phyloP scores from a whole-genome alignment of 495 filamentous ascomycete genomes.

The Aspergillus heteromorphus region DNA sequence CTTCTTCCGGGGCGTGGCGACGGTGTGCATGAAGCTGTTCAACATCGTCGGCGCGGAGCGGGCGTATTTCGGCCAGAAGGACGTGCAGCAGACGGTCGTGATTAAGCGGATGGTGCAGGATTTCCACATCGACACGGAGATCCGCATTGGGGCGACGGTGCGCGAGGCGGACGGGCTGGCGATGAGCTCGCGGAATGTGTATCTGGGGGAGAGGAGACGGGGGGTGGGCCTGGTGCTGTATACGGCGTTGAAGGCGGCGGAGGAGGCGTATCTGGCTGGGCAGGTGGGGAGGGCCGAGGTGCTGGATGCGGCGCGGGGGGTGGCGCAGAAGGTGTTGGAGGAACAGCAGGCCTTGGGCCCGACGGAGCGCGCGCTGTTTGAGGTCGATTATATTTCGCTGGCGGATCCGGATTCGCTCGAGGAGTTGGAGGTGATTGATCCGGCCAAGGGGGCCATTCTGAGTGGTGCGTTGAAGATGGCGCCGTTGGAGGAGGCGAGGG shows the following conservation, averaged over 20 bases:
- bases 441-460: conserved; percentile 67
- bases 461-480: conserved; percentile 90
- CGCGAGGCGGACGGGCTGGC: conserved; percentile 83
- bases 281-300: conserved; percentile 55
- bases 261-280: conserved; percentile 58
- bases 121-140: conserved; percentile 73
- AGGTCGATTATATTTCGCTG: conserved; percentile 86
- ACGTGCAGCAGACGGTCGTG: conserved; percentile 91
- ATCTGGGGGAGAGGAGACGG: conserved; percentile 72
- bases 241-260: conserved; percentile 62
- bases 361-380: conserved; percentile 60
- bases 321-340: conserved; percentile 45
- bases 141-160: conserved; percentile 66
- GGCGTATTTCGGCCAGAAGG: conserved; percentile 97
- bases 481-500: conserved; percentile 61
- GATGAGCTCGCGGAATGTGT: conserved; percentile 92
- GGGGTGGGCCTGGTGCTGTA: conserved; percentile 65
- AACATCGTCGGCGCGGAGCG: conserved; percentile 82
- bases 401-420: conserved; percentile 76
- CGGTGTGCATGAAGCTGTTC: conserved; percentile 95
- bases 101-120: conserved; percentile 83
- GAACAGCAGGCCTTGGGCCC: conserved; percentile 60
- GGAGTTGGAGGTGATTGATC: conserved; percentile 66
- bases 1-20: conserved; percentile 94
- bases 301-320: conserved; percentile 56